Percentiles rank a stretch among this genome's conserved stretches.
phyloP scores from a whole-genome alignment of 768 basidiomycete species.

The Xerocomus spinulosus region DNA sequence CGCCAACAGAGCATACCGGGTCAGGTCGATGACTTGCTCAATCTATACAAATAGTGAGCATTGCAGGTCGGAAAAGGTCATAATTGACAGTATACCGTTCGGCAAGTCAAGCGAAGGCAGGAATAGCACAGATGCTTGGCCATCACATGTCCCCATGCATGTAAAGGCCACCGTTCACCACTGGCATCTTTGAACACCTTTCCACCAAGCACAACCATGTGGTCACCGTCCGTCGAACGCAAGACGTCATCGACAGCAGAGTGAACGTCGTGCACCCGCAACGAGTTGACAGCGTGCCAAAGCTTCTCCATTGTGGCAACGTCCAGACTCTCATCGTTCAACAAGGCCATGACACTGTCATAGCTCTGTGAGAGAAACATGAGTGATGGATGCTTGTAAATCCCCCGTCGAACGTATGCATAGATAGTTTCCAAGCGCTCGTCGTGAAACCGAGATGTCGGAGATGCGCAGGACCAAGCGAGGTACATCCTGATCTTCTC shows the following conservation, averaged over 20 bases:
- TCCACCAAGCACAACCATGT: conserved; percentile 30
- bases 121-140: conserved; percentile 29
- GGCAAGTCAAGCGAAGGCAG: conserved; percentile 31
- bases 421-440: conserved; percentile 34
- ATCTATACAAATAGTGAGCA: conserved; percentile 17
- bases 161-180: conserved; percentile 29
- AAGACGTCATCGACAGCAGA: conserved; percentile 31
- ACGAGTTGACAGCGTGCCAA: conserved; percentile 26
- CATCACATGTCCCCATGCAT: conserved; percentile 34
- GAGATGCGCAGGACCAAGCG: conserved; percentile 31
- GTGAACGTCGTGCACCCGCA: conserved; percentile 29
- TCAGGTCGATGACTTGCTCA: conserved; percentile 29
- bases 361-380: conserved; percentile 36
- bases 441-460: conserved; percentile 27
- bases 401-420: conserved; percentile 35
- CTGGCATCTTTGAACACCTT: conserved; percentile 31
- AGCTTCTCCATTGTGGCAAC: conserved; percentile 31
- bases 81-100: conserved; percentile 19
- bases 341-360: conserved; percentile 24
- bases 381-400: conserved; percentile 36
- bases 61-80: neutral
- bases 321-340: conserved; percentile 30
- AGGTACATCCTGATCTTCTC: conserved; percentile 33
- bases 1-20: conserved; percentile 25
- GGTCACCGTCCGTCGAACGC: conserved; percentile 26